phyloP scores from a whole-genome alignment of 2,329 filamentous ascomycete genomes.

The Exophiala viscosa region DNA sequence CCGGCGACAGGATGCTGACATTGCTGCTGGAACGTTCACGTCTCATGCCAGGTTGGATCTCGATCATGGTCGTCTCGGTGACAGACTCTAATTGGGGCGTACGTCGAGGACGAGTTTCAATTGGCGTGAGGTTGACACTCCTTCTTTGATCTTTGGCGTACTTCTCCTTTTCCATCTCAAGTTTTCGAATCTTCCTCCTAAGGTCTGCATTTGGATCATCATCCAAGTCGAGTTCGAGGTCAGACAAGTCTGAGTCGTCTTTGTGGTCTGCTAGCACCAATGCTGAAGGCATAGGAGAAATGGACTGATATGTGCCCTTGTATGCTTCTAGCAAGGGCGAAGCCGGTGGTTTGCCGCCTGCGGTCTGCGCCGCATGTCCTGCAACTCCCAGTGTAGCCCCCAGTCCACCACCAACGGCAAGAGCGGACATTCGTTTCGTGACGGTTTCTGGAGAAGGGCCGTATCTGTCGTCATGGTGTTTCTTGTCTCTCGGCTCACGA shows the following conservation, averaged over 20 bases:
- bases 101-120: conserved; percentile 15
- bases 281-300: conserved; percentile 90
- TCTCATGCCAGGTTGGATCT: background rate
- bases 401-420: conserved; percentile 27
- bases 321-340: conserved; percentile 91
- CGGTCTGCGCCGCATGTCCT: conserved; percentile 32
- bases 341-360: conserved; percentile 56
- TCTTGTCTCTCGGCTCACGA: conserved; percentile 21
- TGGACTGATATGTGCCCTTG: conserved; percentile 87
- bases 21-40: conserved; percentile 16
- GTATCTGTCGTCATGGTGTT: conserved; percentile 19
- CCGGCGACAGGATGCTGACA: conserved; percentile 15
- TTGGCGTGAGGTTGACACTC: conserved; percentile 2
- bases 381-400: conserved; percentile 36
- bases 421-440: conserved; percentile 26
- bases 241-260: conserved; percentile 53
- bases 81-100: conserved; percentile 13
- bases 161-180: conserved; percentile 34
- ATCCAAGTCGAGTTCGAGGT: conserved; percentile 35
- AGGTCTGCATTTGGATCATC: conserved; percentile 33
- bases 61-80: background rate
- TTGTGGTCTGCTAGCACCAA: conserved; percentile 57
- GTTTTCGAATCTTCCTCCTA: conserved; percentile 32
- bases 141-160: conserved; percentile 18
- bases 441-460: conserved; percentile 19